Base-by-base conservation (phyloP, 768 basidiomycete species). In the Calocera cornea region DNA sequence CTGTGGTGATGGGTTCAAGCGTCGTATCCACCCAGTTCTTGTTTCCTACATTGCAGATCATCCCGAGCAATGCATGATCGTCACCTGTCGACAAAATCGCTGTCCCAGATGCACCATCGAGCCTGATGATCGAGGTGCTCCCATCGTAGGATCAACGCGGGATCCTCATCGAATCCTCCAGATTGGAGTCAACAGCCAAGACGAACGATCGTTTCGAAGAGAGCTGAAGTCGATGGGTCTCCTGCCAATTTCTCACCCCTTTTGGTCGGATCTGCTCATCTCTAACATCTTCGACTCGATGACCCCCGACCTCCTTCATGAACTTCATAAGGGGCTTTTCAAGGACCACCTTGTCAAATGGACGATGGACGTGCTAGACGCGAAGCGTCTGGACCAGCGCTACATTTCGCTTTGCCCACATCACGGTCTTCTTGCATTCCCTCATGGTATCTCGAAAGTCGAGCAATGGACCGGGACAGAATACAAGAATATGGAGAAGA, bases 301-400 rank as follows among this genome's bases (percentile, higher is more conserved):
- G 34, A 79, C 77, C 0, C 76, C 78, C 19, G 73, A 81, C 73
- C 47, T 81, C 31, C 77, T 83, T 14, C 82, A 84, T 68, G 80
- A 82, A 69, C 72, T 83, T 0, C 77, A 82, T 71, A 79, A 83
- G 68, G 82, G 82, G 0, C 67, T 81, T 1, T 80, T 82, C 75
- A 80, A 80, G 64, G 77, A 81, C 64, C 81, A 82, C 64, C 64
- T 80, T 1, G 73, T 77, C 0, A 74, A 71, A 3, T 82, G 81
- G 81, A 74, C 70, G 24, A 49, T 10, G 19, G 29, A 27, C 2
- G 27, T 71, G 10, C 27, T 70, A 0, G 71, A 70, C 2, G 33
- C 64, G 14, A 65, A 44, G 1, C 71, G 72, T 27, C 10, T 75
- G 3, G 70, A 75, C 31, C 29, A 38, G 10, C 41, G 66, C 0